Conservation (phyloP, 1,284 basidiomycete species). For the Microbotryum silenes-acaulis region DNA sequence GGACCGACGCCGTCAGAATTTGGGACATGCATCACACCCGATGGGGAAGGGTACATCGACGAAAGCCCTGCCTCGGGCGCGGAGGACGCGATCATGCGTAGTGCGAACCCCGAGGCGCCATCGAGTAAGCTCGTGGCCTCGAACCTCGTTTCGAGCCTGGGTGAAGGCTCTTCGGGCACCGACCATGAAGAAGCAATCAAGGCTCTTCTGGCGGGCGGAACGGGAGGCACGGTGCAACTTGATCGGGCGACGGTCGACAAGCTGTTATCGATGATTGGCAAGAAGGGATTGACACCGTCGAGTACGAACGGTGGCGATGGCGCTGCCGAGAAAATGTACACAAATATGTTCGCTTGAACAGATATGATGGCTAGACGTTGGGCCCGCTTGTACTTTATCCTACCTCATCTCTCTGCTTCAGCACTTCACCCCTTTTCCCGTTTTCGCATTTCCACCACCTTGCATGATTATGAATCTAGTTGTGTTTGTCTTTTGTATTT, state of each 20-base stretch:
- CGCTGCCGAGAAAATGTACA: no score
- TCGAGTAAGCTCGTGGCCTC: not conserved
- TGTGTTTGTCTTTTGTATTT: not conserved
- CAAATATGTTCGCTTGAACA: no score
- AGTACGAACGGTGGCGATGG: no score
- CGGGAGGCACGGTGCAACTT: constrained; percentile 14
- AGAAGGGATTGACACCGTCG: no score
- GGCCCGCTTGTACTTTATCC: not conserved
- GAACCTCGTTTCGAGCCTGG: constrained; percentile 9
- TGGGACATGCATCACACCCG: constrained; percentile 24
- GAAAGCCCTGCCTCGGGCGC: no score
- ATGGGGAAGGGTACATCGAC: constrained; percentile 23
- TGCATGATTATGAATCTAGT: not conserved
- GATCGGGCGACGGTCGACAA: constrained; percentile 24
- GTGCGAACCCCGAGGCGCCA: not conserved
- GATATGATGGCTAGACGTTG: not conserved
- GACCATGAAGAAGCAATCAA: constrained; percentile 11
- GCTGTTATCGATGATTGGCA: constrained; percentile 18
- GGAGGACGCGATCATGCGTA: not conserved
- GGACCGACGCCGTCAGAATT: constrained; percentile 29
- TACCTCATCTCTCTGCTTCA: not conserved
- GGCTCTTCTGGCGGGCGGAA: constrained; percentile 10
- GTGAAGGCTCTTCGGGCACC: constrained; percentile 17
- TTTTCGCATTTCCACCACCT: not conserved
- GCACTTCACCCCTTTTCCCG: no score